These are phyloP conservation scores for Plectosphaerella sp. DNA, from an alignment of 2,329 filamentous ascomycete genomes.

Conservation along the genomic window DNA sequence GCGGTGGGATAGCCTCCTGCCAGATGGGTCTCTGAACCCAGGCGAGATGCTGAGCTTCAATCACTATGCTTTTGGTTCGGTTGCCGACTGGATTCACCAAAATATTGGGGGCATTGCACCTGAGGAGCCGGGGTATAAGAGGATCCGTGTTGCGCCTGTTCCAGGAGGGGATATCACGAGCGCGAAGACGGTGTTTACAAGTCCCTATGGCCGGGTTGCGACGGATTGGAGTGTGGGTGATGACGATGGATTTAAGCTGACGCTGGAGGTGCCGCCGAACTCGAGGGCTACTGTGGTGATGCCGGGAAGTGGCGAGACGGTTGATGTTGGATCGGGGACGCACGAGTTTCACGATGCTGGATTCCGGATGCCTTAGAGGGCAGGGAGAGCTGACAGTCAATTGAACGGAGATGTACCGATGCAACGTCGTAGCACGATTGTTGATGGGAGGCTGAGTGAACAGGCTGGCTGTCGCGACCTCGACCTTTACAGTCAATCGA, in stretches of 20 bases:
- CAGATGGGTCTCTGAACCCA: conserved; percentile 37
- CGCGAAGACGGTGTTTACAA: conserved; percentile 21
- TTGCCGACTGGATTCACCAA: conserved; percentile 41
- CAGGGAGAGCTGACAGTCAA: no score
- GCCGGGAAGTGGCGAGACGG: neutral
- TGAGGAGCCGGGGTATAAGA: conserved; percentile 34
- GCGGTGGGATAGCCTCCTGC: conserved; percentile 43
- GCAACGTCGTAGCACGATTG: no score
- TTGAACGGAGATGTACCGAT: no score
- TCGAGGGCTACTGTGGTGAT: neutral
- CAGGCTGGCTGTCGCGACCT: no score
- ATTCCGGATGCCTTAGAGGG: neutral
- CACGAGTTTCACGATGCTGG: neutral
- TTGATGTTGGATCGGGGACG: conserved; percentile 1
- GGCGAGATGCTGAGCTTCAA: conserved; percentile 46
- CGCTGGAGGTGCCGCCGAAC: conserved; percentile 1
- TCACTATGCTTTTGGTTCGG: conserved; percentile 44
- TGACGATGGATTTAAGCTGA: neutral
- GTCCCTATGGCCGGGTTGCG: conserved; percentile 24
- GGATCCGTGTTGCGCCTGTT: conserved; percentile 25
- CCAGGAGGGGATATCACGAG: conserved; percentile 30
- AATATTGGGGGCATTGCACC: conserved; percentile 35
- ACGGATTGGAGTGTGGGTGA: conserved; percentile 20
- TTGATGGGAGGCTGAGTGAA: no score
- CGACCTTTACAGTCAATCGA: no score